Conservation (phyloP, 805 yeast genomes). For the Candida nemodendra region DNA sequence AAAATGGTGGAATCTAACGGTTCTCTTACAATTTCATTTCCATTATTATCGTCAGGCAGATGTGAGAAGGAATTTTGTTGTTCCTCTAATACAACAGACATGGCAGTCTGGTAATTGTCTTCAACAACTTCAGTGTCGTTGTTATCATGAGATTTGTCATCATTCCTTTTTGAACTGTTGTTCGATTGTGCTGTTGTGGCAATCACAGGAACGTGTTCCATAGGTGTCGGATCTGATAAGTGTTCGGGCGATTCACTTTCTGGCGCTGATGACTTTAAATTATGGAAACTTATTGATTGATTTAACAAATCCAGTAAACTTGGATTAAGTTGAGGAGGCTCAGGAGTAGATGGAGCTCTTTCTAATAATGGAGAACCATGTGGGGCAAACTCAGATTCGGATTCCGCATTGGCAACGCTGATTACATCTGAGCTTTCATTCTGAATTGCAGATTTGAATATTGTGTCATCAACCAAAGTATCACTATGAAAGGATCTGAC, state of each 20-base stretch:
- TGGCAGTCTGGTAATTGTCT: not conserved
- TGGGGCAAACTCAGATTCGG: too few species aligned
- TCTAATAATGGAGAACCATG: too few species aligned
- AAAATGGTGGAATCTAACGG: not conserved
- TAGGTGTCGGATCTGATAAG: not conserved
- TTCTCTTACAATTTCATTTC: not conserved
- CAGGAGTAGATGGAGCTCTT: slow-evolving; percentile 24
- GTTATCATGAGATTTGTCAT: not conserved
- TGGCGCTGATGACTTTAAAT: slow-evolving; percentile 9
- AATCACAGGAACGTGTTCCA: not conserved
- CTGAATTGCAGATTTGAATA: too few species aligned
- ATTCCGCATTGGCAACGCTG: too few species aligned
- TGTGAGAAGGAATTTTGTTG: not conserved
- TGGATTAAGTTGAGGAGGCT: slow-evolving; percentile 27
- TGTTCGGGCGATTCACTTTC: not conserved
- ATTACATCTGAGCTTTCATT: too few species aligned
- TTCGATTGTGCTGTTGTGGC: too few species aligned
- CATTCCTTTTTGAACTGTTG: not conserved
- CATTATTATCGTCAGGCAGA: not conserved
- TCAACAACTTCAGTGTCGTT: not conserved
- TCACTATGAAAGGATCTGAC: too few species aligned
- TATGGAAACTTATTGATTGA: slow-evolving; percentile 21
- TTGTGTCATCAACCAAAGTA: too few species aligned
- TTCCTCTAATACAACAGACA: not conserved
- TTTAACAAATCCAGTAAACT: slow-evolving; percentile 18